Evolutionary conservation across 495 filamentous ascomycete genomes (phyloP).

Genomic region (Parathielavia appendiculata): DNA sequence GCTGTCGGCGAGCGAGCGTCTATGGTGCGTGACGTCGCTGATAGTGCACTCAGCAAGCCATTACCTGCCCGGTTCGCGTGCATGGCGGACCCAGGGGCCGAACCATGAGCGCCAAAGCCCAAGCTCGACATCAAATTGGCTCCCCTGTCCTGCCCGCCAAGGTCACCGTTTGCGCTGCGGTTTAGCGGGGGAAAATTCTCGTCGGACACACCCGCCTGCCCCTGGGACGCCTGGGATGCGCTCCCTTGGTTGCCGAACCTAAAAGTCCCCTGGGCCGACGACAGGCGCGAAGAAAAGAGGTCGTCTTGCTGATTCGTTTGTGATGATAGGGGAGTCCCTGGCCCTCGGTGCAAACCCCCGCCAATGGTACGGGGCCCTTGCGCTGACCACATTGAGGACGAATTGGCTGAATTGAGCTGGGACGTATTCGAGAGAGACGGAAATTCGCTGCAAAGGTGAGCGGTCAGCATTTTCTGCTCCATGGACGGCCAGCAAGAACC

Average conservation of each 20-base stretch:
- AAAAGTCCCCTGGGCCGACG: constrained; percentile 55
- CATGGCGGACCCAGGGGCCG: constrained; percentile 28
- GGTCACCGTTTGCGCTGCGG: constrained; percentile 63
- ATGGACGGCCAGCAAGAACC: neutral
- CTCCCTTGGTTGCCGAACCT: constrained; percentile 48
- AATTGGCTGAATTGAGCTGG: constrained; percentile 50
- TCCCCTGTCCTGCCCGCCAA: constrained; percentile 61
- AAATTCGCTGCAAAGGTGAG: constrained; percentile 60
- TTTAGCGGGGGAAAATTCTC: constrained; percentile 75
- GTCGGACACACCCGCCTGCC: constrained; percentile 65
- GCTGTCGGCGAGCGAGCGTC: constrained; percentile 41
- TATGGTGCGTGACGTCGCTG: constrained; percentile 43
- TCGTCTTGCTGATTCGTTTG: constrained; percentile 58
- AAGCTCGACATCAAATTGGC: constrained; percentile 60
- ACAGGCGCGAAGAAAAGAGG: constrained; percentile 51
- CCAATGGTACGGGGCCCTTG: constrained; percentile 39
- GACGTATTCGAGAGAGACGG: constrained; percentile 69
- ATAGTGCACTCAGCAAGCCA: constrained; percentile 55
- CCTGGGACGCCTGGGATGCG: constrained; percentile 57
- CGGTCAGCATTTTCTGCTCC: neutral
- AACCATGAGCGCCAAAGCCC: constrained; percentile 52
- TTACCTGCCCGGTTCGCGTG: constrained; percentile 42
- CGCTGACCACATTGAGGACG: constrained; percentile 58
- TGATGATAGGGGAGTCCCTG: constrained; percentile 49
- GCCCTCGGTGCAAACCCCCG: constrained; percentile 62